These are phyloP conservation scores for Pneumocystis sp. DNA, from an alignment of 1,139 yeast genomes.

Conservation along the genomic window DNA sequence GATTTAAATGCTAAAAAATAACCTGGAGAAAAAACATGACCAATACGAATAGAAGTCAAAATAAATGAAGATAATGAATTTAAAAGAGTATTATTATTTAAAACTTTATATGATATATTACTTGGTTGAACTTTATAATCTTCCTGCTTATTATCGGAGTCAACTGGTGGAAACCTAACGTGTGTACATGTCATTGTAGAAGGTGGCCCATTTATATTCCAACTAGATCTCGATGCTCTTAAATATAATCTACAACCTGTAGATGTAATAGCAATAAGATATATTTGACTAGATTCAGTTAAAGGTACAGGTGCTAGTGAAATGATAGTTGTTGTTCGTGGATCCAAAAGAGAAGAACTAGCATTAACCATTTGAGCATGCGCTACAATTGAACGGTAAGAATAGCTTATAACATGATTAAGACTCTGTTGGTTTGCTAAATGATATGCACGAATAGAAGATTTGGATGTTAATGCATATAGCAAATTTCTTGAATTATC, in stretches of 20 bases:
- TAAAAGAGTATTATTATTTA: background rate
- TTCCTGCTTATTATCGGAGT: background rate
- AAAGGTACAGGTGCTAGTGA: slow-evolving; percentile 48
- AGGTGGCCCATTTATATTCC: slow-evolving; percentile 9
- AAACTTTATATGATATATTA: background rate
- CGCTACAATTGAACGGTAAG: slow-evolving; percentile 21
- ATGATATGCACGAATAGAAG: slow-evolving; percentile 69
- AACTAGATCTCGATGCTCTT: slow-evolving; percentile 22
- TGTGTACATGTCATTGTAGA: slow-evolving; percentile 21
- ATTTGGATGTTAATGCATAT: slow-evolving; percentile 69
- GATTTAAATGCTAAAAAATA: slow-evolving; percentile 42
- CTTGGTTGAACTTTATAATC: slow-evolving; percentile 2
- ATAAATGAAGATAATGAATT: slow-evolving; percentile 23
- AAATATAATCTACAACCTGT: slow-evolving; percentile 67
- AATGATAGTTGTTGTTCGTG: slow-evolving; percentile 29
- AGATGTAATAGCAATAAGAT: slow-evolving; percentile 69
- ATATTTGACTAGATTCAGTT: slow-evolving; percentile 54
- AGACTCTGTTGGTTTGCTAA: slow-evolving; percentile 28
- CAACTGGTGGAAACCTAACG: slow-evolving; percentile 24
- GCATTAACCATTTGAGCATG: slow-evolving; percentile 26
- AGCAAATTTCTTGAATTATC: slow-evolving; percentile 66
- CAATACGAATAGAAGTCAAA: slow-evolving; percentile 28
- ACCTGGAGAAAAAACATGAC: slow-evolving; percentile 65
- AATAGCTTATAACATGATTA: slow-evolving; percentile 26
- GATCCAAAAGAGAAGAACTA: slow-evolving; percentile 22